Evolutionary conservation across 106 monocot genomes (phyloP), one percentile per base, ranked within the genome.

Genomic region (Triglochin maritima): DNA sequence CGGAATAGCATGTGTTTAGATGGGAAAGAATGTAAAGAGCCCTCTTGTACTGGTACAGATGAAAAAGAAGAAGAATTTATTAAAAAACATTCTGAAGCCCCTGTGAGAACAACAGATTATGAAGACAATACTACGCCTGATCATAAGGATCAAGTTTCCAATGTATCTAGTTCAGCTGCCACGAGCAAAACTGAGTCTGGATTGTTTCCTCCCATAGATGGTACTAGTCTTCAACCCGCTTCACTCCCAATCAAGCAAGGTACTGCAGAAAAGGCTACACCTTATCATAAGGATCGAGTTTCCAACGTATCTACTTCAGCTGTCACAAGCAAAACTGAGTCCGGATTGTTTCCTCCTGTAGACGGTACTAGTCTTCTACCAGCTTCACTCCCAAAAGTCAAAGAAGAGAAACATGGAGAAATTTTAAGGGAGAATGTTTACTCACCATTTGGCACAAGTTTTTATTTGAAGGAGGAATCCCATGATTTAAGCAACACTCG

Each of bases 291-390:
- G 60, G 75, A 79, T 56, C 65, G 53, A 70, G 59, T 69, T 67
- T 68, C 67, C 67, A 12, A 63, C 16, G 67, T 58, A 44, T 77
- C 71, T 63, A 79, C 70, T 64, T 60, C 85, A 72, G 71, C 78
- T 65, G 58, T 46, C 29, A 59, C 66, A 67, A 64, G 67, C 58
- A 74, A 82, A 68, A 71, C 44, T 58, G 82, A 76, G 52, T 16
- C 14, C 53, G 68, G 69, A 11, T 63, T 62, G 55, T 55, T 66
- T 11, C 17, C 62, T 50, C 16, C 14, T 17, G 10, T 66, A 45
- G 59, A 69, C 9, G 63, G 46, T 11, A 3, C 15, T 79, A 50
- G 5, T 41, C 62, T 44, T 13, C 9, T 29, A 29, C 29, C 56
- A 44, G 58, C 13, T 46, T 45, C 42, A 52, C 1, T 44, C 63